These are phyloP conservation scores for Zea mays DNA, from an alignment of 176 grass and related monocot genomes.

Conservation along the genomic window Zm-B73-REFERENCE-NAM-5.0 NC_050100.1:149753501-149754000, in stretches of 20 bases:
- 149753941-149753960: not conserved
- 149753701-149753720: too few species aligned
- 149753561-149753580: slow-evolving; percentile 88
- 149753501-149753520: slow-evolving; percentile 75
- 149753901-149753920: slow-evolving; percentile 66
- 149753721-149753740: too few species aligned
- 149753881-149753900: slow-evolving; percentile 88
- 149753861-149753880: slow-evolving; percentile 75
- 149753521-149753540: slow-evolving; percentile 76
- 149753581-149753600: slow-evolving; percentile 86
- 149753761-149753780: too few species aligned
- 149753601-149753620: too few species aligned
- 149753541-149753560: slow-evolving; percentile 71
- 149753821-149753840: slow-evolving; percentile 79
- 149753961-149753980: not conserved
- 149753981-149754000: not conserved
- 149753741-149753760: too few species aligned
- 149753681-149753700: too few species aligned
- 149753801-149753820: slow-evolving; percentile 94
- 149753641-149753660: too few species aligned
- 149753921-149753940: not conserved
- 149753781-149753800: slow-evolving; percentile 76
- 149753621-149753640: too few species aligned
- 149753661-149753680: too few species aligned
- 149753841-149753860: slow-evolving; percentile 95